Conservation (phyloP, 2,329 filamentous ascomycete species). For the Diaporthe sp. region DNA sequence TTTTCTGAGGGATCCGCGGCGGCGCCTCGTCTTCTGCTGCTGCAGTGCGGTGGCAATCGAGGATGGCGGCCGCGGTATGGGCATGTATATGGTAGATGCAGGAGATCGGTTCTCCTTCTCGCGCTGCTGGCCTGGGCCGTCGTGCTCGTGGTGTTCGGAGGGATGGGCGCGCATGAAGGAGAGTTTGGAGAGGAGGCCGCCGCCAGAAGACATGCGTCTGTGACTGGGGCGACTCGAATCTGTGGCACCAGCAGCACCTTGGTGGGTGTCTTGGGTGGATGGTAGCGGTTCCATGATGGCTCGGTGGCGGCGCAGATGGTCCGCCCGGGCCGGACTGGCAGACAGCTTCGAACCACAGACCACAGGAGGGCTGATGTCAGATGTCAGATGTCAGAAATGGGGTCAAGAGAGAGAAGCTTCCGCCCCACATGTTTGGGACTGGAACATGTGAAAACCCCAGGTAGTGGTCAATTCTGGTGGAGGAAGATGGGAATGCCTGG, state of each 20-base stretch:
- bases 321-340: conserved; percentile 30
- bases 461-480: conserved; percentile 19
- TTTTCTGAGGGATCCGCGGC: conserved; percentile 89
- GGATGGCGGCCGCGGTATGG: conserved; percentile 51
- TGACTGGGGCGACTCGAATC: conserved; percentile 34
- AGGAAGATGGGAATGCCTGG: conserved; percentile 23
- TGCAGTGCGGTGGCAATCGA: conserved; percentile 58
- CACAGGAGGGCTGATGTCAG: conserved; percentile 35
- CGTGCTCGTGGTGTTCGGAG: conserved; percentile 44
- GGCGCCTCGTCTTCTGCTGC: conserved; percentile 72
- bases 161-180: conserved; percentile 72
- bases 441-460: conserved; percentile 1
- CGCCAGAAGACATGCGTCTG: conserved; percentile 63
- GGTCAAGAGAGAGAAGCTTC: conserved; percentile 25
- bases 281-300: conserved; percentile 39
- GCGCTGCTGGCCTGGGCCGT: conserved; percentile 35
- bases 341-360: conserved; percentile 39
- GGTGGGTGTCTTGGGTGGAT: conserved; percentile 34
- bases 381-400: conserved; percentile 19
- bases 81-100: conserved; percentile 43
- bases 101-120: conserved; percentile 35
- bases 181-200: conserved; percentile 76
- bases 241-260: conserved; percentile 21
- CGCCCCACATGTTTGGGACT: conserved; percentile 34
- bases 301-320: conserved; percentile 24